Evolutionary conservation across 495 filamentous ascomycete species (phyloP), one percentile per base, ranked within the genome.

Genomic region (Xylaria longipes): DNA sequence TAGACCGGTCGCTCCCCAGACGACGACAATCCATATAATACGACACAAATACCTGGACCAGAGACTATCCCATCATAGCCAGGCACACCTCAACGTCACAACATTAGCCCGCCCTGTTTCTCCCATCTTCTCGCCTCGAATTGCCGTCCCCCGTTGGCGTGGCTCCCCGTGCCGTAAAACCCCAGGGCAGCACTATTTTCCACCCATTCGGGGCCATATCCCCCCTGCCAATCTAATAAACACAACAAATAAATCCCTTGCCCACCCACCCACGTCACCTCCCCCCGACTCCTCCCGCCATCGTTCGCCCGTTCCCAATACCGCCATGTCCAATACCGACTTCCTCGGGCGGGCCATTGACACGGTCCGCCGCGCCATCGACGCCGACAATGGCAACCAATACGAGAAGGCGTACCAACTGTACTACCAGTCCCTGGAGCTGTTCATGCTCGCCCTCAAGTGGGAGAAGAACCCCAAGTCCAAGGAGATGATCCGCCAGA

Each of bases 401-500:
- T 99, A 98, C 82, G 94, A 98, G 73, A 93, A 96, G 79, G 96
- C 96, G 63, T 98, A 97, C 83, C 92, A 97, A 77, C 84, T 89
- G 63, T 99, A 99, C 88, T 97, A 97, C 85, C 89, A 92, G 77
- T 89, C 95, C 71, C 91, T 98, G 72, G 94, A 98, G 83, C 87
- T 97, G 64, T 98, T 98, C 84, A 95, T 98, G 93, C 89, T 97
- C 56, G 95, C 95, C 12, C 84, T 97, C 37, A 98, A 98, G 85
- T 98, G 94, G 94, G 95, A 98, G 85, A 99, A 98, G 87, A 98
- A 97, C 82, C 88, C 89, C 46, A 94, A 93, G 71, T 94, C 92
- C 54, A 98, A 99, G 84, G 93, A 97, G 80, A 97, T 97, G 89
- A 97, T 99, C 73, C 91, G 95, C 66, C 89, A 90, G 54, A 98